Percentiles rank a stretch among this genome's conserved stretches.
Evolutionary conservation across 2,329 filamentous ascomycete species (phyloP).

Genomic region (Diaporthe citriasiana): DNA sequence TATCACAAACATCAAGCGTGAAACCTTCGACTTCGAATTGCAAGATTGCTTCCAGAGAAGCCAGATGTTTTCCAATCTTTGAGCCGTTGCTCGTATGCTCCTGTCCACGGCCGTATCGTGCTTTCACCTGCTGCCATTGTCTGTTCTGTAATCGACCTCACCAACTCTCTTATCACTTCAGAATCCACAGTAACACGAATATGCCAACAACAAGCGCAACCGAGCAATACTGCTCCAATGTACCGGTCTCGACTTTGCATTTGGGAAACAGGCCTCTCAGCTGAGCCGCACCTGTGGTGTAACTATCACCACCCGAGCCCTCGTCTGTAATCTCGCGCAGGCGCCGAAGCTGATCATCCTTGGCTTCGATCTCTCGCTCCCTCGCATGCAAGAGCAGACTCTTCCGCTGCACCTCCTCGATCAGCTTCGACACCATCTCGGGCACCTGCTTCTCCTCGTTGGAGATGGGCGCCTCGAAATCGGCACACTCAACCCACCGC

Average conservation of each 20-base stretch:
- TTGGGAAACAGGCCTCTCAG: neutral
- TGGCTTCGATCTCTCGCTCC: conserved; percentile 34
- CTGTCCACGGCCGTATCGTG: too few relatives aligned
- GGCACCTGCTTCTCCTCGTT: conserved; percentile 38
- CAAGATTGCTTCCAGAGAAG: too few relatives aligned
- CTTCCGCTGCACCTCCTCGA: conserved; percentile 22
- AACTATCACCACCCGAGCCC: neutral
- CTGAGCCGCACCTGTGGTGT: too few relatives aligned
- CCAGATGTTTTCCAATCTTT: neutral
- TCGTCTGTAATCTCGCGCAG: neutral
- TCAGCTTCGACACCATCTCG: conserved; percentile 28
- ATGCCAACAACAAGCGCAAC: neutral
- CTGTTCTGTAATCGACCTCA: too few relatives aligned
- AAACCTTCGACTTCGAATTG: neutral
- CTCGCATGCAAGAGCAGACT: conserved; percentile 6
- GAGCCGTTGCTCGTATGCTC: neutral
- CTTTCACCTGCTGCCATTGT: too few relatives aligned
- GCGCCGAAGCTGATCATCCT: conserved; percentile 29
- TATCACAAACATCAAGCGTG: too few relatives aligned
- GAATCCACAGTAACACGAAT: neutral
- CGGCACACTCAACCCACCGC: conserved; percentile 28
- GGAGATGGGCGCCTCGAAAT: conserved; percentile 35
- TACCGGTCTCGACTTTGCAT: neutral
- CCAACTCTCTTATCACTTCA: conserved; percentile 11
- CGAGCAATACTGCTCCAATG: conserved; percentile 30